phyloP scores from a whole-genome alignment of 441 rosid species.

The Gossypium davidsonii region DNA sequence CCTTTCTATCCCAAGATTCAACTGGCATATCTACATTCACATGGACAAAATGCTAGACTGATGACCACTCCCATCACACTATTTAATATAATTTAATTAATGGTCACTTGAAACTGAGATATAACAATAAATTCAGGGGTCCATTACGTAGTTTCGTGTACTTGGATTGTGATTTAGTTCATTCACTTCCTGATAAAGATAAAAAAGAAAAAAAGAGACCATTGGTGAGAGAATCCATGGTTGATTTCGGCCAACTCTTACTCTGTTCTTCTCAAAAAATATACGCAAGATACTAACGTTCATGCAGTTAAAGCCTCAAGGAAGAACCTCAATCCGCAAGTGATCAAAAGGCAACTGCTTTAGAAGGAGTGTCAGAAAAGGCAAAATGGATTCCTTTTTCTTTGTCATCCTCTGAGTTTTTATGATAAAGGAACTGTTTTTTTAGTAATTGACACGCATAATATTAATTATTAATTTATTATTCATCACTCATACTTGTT shows the following conservation, averaged over 20 bases:
- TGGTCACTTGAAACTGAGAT: not conserved
- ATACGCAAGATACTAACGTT: not conserved
- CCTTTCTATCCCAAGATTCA: not conserved
- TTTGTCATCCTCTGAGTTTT: slow-evolving; percentile 3
- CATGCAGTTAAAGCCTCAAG: not conserved
- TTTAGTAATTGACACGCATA: too few species aligned
- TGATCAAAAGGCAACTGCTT: slow-evolving; percentile 3
- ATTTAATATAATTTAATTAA: too few species aligned
- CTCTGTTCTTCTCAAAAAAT: not conserved
- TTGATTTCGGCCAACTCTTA: not conserved
- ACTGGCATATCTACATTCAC: not conserved
- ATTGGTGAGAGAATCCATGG: not conserved
- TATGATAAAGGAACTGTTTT: not conserved
- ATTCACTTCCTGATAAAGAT: not conserved
- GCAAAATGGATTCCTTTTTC: not conserved
- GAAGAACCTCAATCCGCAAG: not conserved
- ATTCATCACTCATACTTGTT: too few species aligned
- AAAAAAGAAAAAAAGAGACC: not conserved
- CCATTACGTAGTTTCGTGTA: not conserved
- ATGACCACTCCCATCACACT: not conserved
- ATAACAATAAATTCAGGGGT: not conserved
- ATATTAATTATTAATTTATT: too few species aligned
- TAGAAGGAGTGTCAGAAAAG: not conserved
- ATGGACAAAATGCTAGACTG: not conserved
- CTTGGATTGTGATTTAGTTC: not conserved